Conservation (phyloP, 192 early-diverging fungal species). For the Thoreauomyces humboldtii region DNA sequence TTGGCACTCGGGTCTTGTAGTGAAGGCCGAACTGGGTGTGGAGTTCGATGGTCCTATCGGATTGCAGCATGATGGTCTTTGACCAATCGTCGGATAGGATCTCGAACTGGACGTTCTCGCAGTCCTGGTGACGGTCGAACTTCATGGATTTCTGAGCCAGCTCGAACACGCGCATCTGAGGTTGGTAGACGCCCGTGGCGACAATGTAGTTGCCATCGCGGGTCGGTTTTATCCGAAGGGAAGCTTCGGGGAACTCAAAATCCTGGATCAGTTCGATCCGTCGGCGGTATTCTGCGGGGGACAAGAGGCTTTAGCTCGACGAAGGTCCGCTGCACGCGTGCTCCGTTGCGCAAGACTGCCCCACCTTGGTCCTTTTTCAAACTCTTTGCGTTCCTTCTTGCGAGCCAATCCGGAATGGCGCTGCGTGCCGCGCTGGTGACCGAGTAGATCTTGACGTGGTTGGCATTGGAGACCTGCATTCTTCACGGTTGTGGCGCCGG, state of each 20-base stretch:
- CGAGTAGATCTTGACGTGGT: slow-evolving; percentile 91
- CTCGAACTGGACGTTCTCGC: slow-evolving; percentile 79
- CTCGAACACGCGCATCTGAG: slow-evolving; percentile 94
- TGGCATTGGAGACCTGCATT: slow-evolving; percentile 80
- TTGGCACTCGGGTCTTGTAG: slow-evolving; percentile 89
- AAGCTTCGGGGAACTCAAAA: slow-evolving; percentile 96
- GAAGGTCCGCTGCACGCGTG: too few relatives aligned
- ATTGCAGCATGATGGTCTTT: slow-evolving; percentile 87
- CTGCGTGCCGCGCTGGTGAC: slow-evolving; percentile 52
- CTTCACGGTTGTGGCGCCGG: too few relatives aligned
- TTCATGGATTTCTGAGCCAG: slow-evolving; percentile 93
- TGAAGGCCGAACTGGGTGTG: slow-evolving; percentile 95
- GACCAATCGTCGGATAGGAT: slow-evolving; percentile 98
- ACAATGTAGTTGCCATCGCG: slow-evolving; percentile 83
- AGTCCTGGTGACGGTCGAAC: slow-evolving; percentile 93
- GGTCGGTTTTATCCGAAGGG: slow-evolving; percentile 77
- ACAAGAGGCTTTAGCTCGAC: too few relatives aligned
- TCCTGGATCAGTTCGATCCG: slow-evolving; percentile 97
- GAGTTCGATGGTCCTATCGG: slow-evolving; percentile 87
- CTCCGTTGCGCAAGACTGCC: not conserved
- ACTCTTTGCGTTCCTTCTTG: slow-evolving; percentile 76
- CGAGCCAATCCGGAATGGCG: slow-evolving; percentile 95
- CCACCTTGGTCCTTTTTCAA: slow-evolving; percentile 65
- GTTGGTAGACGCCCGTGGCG: slow-evolving; percentile 96
- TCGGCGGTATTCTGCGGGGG: slow-evolving; percentile 72